A percentile compares a stretch with the other conserved stretches of the same genome.
Evolutionary conservation across 768 basidiomycete genomes (phyloP).

Genomic region (Boletus barrowsii): DNA sequence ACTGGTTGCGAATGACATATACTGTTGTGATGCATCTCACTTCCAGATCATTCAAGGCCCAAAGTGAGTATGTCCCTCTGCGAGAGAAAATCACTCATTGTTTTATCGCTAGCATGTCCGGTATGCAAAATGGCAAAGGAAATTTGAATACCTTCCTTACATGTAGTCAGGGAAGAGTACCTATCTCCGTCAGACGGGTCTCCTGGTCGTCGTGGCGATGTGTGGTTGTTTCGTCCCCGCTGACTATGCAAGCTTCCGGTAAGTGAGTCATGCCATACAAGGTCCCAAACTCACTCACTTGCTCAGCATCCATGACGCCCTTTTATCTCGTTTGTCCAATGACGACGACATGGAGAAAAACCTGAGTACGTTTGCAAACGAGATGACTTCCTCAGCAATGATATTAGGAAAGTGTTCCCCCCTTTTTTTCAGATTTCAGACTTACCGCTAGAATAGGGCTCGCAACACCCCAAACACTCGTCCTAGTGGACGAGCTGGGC

Average conservation of each 20-base stretch:
- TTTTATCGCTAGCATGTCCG: slow-evolving; percentile 54
- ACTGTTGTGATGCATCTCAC: slow-evolving; percentile 74
- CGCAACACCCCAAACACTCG: slow-evolving; percentile 64
- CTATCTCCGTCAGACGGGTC: slow-evolving; percentile 82
- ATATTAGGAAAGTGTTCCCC: slow-evolving; percentile 60
- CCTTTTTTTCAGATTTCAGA: neutral
- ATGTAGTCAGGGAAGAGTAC: slow-evolving; percentile 77
- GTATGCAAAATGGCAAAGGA: slow-evolving; percentile 17
- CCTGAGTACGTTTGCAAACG: slow-evolving; percentile 91
- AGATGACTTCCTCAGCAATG: slow-evolving; percentile 92
- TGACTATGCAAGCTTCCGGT: slow-evolving; percentile 89
- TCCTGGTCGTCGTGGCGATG: slow-evolving; percentile 84
- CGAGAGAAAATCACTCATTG: neutral
- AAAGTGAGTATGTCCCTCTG: slow-evolving; percentile 50
- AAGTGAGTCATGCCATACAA: slow-evolving; percentile 5
- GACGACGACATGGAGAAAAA: slow-evolving; percentile 90
- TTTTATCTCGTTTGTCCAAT: slow-evolving; percentile 87
- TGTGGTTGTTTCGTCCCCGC: slow-evolving; percentile 91
- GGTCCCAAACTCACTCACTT: neutral
- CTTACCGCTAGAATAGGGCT: slow-evolving; percentile 46
- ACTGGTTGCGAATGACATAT: slow-evolving; percentile 87
- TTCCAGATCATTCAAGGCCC: slow-evolving; percentile 95
- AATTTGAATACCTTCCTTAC: neutral
- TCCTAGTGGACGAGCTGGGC: slow-evolving; percentile 91
- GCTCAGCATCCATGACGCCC: slow-evolving; percentile 70